Evolutionary conservation across 2,329 filamentous ascomycete species (phyloP).

Genomic region (Trichoderma citrinoviride): DNA sequence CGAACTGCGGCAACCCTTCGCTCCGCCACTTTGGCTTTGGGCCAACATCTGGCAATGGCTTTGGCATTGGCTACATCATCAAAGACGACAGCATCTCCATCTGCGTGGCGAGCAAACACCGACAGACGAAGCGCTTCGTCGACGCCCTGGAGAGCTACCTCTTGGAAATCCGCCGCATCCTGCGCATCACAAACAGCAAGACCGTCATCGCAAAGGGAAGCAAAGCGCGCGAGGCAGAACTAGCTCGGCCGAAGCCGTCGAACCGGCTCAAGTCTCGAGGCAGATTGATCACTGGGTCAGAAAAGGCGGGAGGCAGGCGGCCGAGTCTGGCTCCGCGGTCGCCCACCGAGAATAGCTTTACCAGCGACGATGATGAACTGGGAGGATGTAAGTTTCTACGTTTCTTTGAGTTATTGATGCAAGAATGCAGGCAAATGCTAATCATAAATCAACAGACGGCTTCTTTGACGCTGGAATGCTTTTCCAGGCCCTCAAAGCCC

Average conservation of each 20-base stretch:
- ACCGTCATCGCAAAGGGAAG: constrained; percentile 44
- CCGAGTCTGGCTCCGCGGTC: constrained; percentile 52
- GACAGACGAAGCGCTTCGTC: constrained; percentile 87
- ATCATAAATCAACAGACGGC: constrained; percentile 62
- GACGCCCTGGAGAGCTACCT: constrained; percentile 89
- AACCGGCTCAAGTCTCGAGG: constrained; percentile 68
- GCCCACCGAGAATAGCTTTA: constrained; percentile 66
- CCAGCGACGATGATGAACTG: constrained; percentile 79
- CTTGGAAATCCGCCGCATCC: constrained; percentile 80
- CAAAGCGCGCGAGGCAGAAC: constrained; percentile 55
- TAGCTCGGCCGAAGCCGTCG: constrained; percentile 35
- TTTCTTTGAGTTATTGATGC: no score
- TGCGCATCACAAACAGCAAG: constrained; percentile 63
- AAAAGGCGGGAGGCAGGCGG: constrained; percentile 39
- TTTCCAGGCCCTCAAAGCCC: constrained; percentile 77
- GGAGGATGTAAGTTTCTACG: constrained; percentile 88
- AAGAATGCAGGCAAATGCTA: constrained; percentile 27
- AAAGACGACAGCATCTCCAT: constrained; percentile 77
- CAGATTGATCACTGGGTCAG: constrained; percentile 63
- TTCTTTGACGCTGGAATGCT: constrained; percentile 98
- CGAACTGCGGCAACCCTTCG: constrained; percentile 97
- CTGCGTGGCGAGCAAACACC: constrained; percentile 88
- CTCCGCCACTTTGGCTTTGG: constrained; percentile 96
- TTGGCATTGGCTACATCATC: constrained; percentile 98
- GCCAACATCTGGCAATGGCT: constrained; percentile 88